These are phyloP conservation scores for Malus orientalis DNA, from an alignment of 306 rosid species.

Conservation along the genomic window DNA sequence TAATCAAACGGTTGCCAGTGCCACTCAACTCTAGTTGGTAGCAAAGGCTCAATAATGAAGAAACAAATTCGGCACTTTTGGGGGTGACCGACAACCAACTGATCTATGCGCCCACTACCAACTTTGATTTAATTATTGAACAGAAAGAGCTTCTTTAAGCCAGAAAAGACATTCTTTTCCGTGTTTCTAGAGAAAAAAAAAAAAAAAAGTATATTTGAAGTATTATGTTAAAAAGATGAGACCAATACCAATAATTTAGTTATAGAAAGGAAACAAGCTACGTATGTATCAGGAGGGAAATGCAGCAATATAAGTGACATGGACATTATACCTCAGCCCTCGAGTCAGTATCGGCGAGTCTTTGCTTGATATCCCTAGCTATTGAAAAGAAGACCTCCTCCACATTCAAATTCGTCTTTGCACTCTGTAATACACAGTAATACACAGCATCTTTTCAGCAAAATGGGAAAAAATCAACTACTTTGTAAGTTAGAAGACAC, in stretches of 20 bases:
- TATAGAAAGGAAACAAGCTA: not conserved
- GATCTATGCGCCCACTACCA: not conserved
- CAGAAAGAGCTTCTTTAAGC: not conserved
- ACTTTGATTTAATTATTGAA: not conserved
- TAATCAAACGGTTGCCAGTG: not conserved
- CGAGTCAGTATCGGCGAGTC: constrained; percentile 85
- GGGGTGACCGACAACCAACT: not conserved
- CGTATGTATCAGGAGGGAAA: not conserved
- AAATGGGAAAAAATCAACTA: not conserved
- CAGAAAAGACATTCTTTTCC: not conserved
- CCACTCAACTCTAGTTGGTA: not conserved
- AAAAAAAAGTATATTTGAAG: not conserved
- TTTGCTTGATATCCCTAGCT: constrained; percentile 94
- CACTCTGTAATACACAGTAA: constrained; percentile 53
- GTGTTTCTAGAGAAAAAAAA: not conserved
- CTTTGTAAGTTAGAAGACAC: constrained; percentile 1
- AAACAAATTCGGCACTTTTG: not conserved
- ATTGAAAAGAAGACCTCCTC: constrained; percentile 96
- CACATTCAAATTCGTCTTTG: constrained; percentile 89
- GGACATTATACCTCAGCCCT: constrained; percentile 63
- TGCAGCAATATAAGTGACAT: not conserved
- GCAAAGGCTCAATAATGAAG: not conserved
- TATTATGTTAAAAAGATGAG: not conserved
- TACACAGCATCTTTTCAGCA: constrained; percentile 17
- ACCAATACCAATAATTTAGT: not conserved